Base-by-base conservation (phyloP, 1,139 yeast genomes). In the Yamadazyma conglobata region DNA sequence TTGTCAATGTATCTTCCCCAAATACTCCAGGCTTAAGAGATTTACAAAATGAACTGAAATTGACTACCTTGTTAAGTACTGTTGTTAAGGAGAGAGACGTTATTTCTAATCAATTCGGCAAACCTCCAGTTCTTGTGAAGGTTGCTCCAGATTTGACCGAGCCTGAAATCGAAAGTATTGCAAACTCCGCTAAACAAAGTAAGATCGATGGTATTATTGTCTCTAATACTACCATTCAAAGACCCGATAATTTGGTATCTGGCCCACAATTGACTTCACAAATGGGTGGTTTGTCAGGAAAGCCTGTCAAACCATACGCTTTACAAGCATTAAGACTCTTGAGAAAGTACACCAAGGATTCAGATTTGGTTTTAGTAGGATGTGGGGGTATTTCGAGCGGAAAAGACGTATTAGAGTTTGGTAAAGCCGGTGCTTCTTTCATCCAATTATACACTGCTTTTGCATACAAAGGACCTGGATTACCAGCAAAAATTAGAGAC, bases 1-100 rank as follows among this genome's bases (percentile, higher is more conserved):
- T 89, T 22, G 73, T 89, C 42, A 89, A 89, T 49, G 96, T 89
- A n/a, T 87, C 96, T 0, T 84, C 95, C 29, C 98, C 98, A 38
- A 89, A 89, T 54, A 91, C 97, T 1, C 96, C 97, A 2, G 97
- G 97, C 2, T 70, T 89, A 43, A 76, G 97, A 49, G 87, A 80
- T 44, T 70, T 89, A 42, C 98, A 89, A 60, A 74, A 65, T 38
- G 95, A 86, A 47, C 70, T 69, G 39, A 84, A 82, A 52, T 70
- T 89, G 37, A 75, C 87, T 7, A 67, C 68, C 24, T 64, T 89
- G 44, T 67, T 89, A 44, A 60, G 73, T 3, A 64, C 79, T n/a
- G 84, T 82, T 25, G 82, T 80, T 7, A 51, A 58, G 1, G 81
- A 78, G 50, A 70, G 89, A 55, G 63, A 80, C 40, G 40, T 50